Percentiles rank a stretch among this genome's conserved stretches.
These are phyloP conservation scores for Diplodia sapinea DNA, from an alignment of 2,329 filamentous ascomycete genomes.

Conservation along the genomic window DNA sequence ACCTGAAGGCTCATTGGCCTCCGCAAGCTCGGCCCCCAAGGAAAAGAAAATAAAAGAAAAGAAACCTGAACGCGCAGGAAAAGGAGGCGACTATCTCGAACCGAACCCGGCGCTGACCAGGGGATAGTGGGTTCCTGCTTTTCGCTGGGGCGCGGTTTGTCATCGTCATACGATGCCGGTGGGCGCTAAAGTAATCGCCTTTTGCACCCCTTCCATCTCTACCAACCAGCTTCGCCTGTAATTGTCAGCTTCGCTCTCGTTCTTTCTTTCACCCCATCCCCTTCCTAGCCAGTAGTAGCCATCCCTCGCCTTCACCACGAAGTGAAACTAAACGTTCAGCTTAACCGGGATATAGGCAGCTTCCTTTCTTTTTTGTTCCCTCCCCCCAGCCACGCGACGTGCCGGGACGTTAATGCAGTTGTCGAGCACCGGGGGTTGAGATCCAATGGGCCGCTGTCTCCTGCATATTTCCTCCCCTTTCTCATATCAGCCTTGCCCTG, in stretches of 20 bases:
- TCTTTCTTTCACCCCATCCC: no score
- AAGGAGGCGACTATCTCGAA: background rate
- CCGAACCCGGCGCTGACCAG: background rate
- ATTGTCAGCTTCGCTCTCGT: no score
- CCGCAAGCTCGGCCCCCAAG: background rate
- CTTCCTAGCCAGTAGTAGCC: no score
- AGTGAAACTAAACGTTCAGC: background rate
- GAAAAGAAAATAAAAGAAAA: background rate
- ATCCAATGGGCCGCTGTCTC: background rate
- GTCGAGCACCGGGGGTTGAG: background rate
- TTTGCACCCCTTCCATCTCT: no score
- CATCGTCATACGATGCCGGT: no score
- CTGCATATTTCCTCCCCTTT: background rate
- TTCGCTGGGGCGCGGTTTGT: no score
- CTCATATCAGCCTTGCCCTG: background rate
- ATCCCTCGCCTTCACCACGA: background rate
- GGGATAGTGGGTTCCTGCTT: no score
- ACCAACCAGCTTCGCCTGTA: no score
- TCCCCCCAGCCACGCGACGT: background rate
- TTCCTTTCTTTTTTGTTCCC: background rate
- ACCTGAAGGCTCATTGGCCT: background rate
- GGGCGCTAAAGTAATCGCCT: no score
- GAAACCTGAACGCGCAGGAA: background rate
- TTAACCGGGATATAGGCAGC: background rate
- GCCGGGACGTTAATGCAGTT: conserved; percentile 2